Conservation (phyloP, 331 rosid species). For the Telfairia occidentalis region DNA sequence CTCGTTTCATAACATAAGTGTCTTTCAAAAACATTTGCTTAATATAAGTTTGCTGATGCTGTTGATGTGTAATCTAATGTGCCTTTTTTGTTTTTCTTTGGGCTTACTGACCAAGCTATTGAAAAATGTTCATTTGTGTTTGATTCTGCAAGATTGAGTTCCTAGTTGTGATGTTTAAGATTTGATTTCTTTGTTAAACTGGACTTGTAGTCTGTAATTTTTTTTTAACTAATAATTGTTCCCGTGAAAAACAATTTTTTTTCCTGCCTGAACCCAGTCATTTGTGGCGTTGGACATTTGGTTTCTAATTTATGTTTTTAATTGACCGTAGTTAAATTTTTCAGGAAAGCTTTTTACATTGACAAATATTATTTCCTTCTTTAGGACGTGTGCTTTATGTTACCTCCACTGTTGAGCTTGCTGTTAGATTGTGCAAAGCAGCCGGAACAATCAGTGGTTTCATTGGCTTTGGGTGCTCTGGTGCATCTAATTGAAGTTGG, state of each 20-base stretch:
- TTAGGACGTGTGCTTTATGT: conserved; percentile 99
- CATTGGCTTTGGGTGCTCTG: conserved; percentile 91
- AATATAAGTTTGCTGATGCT: not conserved
- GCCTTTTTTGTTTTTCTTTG: not conserved
- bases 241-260: not conserved
- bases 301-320: not conserved
- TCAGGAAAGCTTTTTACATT: conserved; percentile 8
- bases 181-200: not conserved
- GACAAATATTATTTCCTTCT: conserved; percentile 13
- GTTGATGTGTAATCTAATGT: not conserved
- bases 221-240: not conserved
- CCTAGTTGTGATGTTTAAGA: not conserved
- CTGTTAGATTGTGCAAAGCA: conserved; percentile 95
- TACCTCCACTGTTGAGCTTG: conserved; percentile 79
- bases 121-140: not conserved
- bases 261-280: not conserved
- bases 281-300: not conserved
- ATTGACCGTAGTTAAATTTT: conserved; percentile 9
- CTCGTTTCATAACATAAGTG: not conserved
- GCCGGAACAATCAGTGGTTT: conserved; percentile 94
- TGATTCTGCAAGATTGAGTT: not conserved
- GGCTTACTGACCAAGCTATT: not conserved
- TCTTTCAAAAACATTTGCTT: not conserved
- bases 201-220: not conserved
- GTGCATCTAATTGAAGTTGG: conserved; percentile 97